A percentile compares a stretch with the other conserved stretches of the same genome.
phyloP scores from a whole-genome alignment of 371 early-diverging fungal species.

The Haplosporangium sp. region DNA sequence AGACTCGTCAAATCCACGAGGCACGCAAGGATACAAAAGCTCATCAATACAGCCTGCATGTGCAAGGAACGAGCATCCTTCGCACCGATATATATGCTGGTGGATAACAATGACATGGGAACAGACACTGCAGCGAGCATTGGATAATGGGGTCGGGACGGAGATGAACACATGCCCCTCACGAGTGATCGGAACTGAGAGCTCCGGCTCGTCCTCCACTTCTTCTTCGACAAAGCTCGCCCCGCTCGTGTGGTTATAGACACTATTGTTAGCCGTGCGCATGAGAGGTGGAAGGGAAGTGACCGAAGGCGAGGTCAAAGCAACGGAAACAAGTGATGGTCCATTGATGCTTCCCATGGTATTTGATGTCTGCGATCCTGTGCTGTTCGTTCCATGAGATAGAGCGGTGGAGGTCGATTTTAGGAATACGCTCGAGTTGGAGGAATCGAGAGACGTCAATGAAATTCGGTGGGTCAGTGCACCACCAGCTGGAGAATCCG shows the following conservation, averaged over 20 bases:
- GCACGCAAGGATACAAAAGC: constrained; percentile 68
- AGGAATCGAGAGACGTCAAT: constrained; percentile 43
- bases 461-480: constrained; percentile 29
- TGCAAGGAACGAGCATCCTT: constrained; percentile 66
- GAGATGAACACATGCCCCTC: constrained; percentile 40
- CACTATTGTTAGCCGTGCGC: not conserved
- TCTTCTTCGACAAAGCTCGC: constrained; percentile 17
- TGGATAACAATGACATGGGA: constrained; percentile 21
- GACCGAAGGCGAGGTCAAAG: constrained; percentile 9
- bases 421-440: constrained; percentile 23
- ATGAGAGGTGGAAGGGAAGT: constrained; percentile 9
- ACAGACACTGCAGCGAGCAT: constrained; percentile 40
- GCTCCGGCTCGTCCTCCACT: constrained; percentile 19
- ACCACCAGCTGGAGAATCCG: constrained; percentile 8
- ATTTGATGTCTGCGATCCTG: constrained; percentile 35
- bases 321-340: not conserved
- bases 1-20: constrained; percentile 75
- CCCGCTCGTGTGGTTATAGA: constrained; percentile 6
- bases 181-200: not conserved
- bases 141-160: constrained; percentile 16
- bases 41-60: constrained; percentile 71
- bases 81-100: constrained; percentile 37
- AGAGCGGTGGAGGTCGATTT: constrained; percentile 12
- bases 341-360: constrained; percentile 52
- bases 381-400: not conserved